A percentile compares a stretch with the other conserved stretches of the same genome.
Conservation (phyloP, 176 grass and related monocot genomes). For the Dendrocalamus sinicus region DNA sequence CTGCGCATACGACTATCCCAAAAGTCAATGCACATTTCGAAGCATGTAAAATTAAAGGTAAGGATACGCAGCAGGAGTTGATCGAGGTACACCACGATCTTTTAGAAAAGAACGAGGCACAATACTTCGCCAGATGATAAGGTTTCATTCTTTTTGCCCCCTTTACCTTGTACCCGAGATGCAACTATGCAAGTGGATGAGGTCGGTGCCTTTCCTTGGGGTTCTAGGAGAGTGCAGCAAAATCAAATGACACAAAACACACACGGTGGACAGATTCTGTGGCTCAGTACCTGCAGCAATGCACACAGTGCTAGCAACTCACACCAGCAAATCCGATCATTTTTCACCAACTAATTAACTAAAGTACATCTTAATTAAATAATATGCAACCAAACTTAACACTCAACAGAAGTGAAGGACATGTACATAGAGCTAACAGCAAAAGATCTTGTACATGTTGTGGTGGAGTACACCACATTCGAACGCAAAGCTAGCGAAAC, state of each 20-base stretch:
- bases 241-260: background rate
- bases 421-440: background rate
- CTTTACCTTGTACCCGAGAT: background rate
- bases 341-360: background rate
- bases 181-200: background rate
- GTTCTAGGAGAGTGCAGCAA: background rate
- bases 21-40: background rate
- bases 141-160: background rate
- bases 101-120: background rate
- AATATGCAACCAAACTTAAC: background rate
- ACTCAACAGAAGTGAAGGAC: background rate
- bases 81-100: background rate
- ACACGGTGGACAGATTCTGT: background rate
- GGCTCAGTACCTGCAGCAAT: background rate
- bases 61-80: background rate
- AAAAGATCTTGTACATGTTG: background rate
- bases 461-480: background rate
- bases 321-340: background rate
- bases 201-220: background rate
- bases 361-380: slow-evolving; percentile 4
- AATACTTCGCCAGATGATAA: background rate
- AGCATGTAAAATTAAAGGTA: background rate
- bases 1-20: background rate
- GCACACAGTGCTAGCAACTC: background rate
- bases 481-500: slow-evolving; percentile 29